Evolutionary conservation across 2,329 filamentous ascomycete species (phyloP), one percentile per base, ranked within the genome.

Genomic region (Neopestalotiopsis rosae): DNA sequence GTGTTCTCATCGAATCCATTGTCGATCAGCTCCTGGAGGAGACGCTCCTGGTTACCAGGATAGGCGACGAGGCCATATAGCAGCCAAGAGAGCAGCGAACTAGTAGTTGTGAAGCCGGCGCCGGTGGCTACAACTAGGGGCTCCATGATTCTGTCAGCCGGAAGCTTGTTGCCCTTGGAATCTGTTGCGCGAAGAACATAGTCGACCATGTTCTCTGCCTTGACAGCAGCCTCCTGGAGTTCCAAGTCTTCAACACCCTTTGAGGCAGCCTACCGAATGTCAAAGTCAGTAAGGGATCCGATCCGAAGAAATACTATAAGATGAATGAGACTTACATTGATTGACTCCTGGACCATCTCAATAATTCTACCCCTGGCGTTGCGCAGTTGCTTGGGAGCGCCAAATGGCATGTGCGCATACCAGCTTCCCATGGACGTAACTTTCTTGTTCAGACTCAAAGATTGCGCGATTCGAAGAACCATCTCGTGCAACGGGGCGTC

Each of bases 101-200:
- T 86, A 0, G 86, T 90, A 0, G 88, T 90, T 1, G 86, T 89
- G 79, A 90, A 90, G 24, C 89, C 89, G 2, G 88, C 88, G 4
- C 81, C 88, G 0, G 84, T 87, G 6, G 83, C 83, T 3, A 89
- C 86, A 2, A 89, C 78, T 0, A 89, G 78, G 0, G 78, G 75
- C 68, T 76, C 72, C 40, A 78, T 70, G 38, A 85, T 76, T n/a
- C 83, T 72, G 3, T 81, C 76, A 45, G 80, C 76, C 0, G 88
- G 86, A 0, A 90, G 77, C 69, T 87, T 86, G 66, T 88, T 81
- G 45, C 88, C 88, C 59, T 87, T 84, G 71, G 76, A 82, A 69
- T 90, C 88, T 5, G 80, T 83, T 2, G 87, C 88, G 13, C 87
- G 85, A 2, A 84, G 76, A 6, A 84, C 78, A 67, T 89, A 90